Evolutionary conservation across 768 basidiomycete species (phyloP).

Genomic region (Sporobolomyces phaffii): DNA sequence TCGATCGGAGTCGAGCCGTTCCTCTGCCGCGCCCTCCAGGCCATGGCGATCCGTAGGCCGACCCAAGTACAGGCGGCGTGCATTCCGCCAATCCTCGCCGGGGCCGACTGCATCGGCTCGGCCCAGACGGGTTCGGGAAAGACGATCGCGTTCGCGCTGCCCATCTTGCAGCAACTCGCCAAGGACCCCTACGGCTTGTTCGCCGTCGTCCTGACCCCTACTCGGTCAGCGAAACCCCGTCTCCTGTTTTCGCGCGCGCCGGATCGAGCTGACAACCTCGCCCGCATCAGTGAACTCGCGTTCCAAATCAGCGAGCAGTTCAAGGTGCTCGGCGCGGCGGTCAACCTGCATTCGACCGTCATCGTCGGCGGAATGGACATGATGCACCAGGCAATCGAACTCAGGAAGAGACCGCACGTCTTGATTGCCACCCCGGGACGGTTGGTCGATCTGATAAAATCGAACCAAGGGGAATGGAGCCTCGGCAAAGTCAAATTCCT

Average conservation of each 20-base stretch:
- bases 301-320: slow-evolving; percentile 98
- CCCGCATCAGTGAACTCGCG: slow-evolving; percentile 90
- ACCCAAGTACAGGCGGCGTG: slow-evolving; percentile 86
- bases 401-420: slow-evolving; percentile 78
- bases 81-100: slow-evolving; percentile 78
- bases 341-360: slow-evolving; percentile 77
- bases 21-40: slow-evolving; percentile 61
- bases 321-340: slow-evolving; percentile 71
- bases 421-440: slow-evolving; percentile 94
- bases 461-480: slow-evolving; percentile 68
- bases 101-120: slow-evolving; percentile 92
- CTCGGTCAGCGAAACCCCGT: slow-evolving; percentile 57
- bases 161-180: slow-evolving; percentile 81
- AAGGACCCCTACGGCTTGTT: slow-evolving; percentile 91
- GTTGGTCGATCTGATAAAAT: slow-evolving; percentile 77
- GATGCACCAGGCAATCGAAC: slow-evolving; percentile 84
- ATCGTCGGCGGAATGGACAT: slow-evolving; percentile 98
- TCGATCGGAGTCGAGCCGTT: slow-evolving; percentile 49
- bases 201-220: slow-evolving; percentile 87
- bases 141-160: slow-evolving; percentile 92
- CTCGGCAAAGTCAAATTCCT: slow-evolving; percentile 76
- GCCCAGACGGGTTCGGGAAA: slow-evolving; percentile 98
- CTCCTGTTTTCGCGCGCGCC: slow-evolving; percentile 1
- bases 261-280: background rate
- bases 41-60: slow-evolving; percentile 78